A percentile compares a stretch with the other conserved stretches of the same genome.
These are phyloP conservation scores for Pythium oligandrum DNA, from an alignment of 352 stramenopile genomes.

Conservation along the genomic window DNA sequence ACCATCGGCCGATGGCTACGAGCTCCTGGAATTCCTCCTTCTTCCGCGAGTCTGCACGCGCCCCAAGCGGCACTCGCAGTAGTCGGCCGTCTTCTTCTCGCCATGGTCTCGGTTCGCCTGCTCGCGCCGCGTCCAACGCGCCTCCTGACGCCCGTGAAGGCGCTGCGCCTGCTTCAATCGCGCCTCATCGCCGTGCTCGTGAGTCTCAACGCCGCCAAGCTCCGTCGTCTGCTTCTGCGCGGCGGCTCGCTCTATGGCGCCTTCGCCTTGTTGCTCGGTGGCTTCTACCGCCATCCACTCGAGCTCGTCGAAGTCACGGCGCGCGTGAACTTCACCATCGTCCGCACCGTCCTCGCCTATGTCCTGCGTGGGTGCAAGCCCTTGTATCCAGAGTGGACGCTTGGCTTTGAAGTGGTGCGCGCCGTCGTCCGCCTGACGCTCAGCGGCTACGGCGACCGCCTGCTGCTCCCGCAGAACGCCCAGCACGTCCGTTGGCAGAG, in stretches of 20 bases:
- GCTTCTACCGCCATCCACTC: conserved; percentile 4
- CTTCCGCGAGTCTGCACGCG: no score
- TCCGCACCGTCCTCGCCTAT: neutral
- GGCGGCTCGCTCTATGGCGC: neutral
- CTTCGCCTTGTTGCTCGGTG: conserved; percentile 2
- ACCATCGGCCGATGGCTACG: no score
- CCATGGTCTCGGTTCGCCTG: no score
- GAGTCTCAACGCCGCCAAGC: no score
- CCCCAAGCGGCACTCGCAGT: no score
- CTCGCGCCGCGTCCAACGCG: no score
- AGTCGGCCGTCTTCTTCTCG: no score
- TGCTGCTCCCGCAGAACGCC: conserved; percentile 16
- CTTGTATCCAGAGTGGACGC: conserved; percentile 7
- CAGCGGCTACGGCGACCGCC: neutral
- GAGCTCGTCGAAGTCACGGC: conserved; percentile 1
- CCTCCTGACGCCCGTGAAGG: no score
- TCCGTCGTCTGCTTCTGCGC: neutral
- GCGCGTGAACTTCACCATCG: conserved; percentile 1
- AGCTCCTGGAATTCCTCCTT: no score
- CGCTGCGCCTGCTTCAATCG: no score
- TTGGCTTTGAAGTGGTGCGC: neutral
- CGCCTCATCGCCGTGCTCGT: no score
- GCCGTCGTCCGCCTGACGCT: neutral
- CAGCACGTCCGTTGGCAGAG: conserved; percentile 29
- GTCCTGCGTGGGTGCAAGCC: neutral